Percentiles rank a stretch among this genome's conserved stretches.
Conservation (phyloP, 1,139 yeast species). For the Groenewaldozyma sp. region DNA sequence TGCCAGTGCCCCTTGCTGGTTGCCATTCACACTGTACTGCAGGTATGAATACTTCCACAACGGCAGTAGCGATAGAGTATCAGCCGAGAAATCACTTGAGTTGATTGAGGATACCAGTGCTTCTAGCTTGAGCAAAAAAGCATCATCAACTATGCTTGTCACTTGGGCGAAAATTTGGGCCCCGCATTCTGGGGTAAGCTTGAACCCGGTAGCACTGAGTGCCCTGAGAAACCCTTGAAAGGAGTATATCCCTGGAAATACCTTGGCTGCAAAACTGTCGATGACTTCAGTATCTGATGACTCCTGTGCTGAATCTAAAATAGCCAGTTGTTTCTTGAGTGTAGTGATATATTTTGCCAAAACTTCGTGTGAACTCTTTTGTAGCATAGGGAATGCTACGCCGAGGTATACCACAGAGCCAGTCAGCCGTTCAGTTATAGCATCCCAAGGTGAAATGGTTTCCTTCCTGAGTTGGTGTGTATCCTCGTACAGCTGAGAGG, state of each 20-base stretch:
- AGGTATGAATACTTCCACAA: slow-evolving; percentile 18
- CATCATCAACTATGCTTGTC: slow-evolving; percentile 17
- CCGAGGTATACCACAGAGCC: slow-evolving; percentile 30
- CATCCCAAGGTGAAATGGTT: slow-evolving; percentile 39
- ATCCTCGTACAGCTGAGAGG: slow-evolving; percentile 42
- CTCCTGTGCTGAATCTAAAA: not conserved
- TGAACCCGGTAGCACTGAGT: slow-evolving; percentile 10
- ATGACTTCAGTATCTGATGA: not conserved
- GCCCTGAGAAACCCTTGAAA: slow-evolving; percentile 32
- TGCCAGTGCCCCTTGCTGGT: slow-evolving; percentile 22
- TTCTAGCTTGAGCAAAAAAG: slow-evolving; percentile 28
- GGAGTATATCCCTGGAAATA: slow-evolving; percentile 30
- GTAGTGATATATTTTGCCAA: slow-evolving; percentile 30
- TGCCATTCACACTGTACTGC: slow-evolving; percentile 13
- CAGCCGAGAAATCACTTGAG: slow-evolving; percentile 1
- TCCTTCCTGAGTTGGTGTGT: slow-evolving; percentile 38
- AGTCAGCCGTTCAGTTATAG: slow-evolving; percentile 33
- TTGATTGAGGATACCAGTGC: slow-evolving; percentile 24
- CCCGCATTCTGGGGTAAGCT: not conserved
- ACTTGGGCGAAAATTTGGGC: not conserved
- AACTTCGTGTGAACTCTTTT: slow-evolving; percentile 29
- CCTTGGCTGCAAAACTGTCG: slow-evolving; percentile 25
- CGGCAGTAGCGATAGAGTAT: slow-evolving; percentile 6
- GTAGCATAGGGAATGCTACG: slow-evolving; percentile 35
- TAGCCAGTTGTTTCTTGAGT: slow-evolving; percentile 29